Conservation (phyloP, 306 rosid species). For the Canavalia ensiformis region DNA sequence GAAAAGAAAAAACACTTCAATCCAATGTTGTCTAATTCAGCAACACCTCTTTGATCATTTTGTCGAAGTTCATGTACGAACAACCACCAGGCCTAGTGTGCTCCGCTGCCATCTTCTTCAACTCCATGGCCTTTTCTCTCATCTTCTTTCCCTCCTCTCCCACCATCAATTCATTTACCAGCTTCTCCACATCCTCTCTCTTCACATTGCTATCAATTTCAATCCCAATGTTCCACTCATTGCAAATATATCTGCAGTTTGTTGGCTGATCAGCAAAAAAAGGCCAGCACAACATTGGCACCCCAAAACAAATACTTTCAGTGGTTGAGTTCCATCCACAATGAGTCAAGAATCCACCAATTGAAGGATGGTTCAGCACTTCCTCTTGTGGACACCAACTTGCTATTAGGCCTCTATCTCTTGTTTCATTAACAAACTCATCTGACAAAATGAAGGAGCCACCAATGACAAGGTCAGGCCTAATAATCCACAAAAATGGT, state of each 20-base stretch:
- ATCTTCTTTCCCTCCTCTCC: slow-evolving; percentile 52
- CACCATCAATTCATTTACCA: slow-evolving; percentile 50
- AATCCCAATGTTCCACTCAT: slow-evolving; percentile 48
- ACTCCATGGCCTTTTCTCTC: slow-evolving; percentile 39
- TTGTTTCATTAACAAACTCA: slow-evolving; percentile 39
- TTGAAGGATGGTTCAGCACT: slow-evolving; percentile 46
- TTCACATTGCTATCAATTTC: slow-evolving; percentile 43
- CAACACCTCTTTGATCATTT: neutral
- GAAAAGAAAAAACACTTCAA: no score
- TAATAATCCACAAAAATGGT: slow-evolving; percentile 51
- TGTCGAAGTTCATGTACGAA: slow-evolving; percentile 46
- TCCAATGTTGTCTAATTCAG: no score
- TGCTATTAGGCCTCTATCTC: slow-evolving; percentile 43
- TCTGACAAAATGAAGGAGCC: slow-evolving; percentile 36
- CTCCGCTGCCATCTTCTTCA: slow-evolving; percentile 45
- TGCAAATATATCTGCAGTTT: slow-evolving; percentile 38
- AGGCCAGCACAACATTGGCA: slow-evolving; percentile 56
- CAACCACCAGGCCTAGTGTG: slow-evolving; percentile 40
- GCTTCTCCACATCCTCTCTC: slow-evolving; percentile 51
- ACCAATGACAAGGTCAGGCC: slow-evolving; percentile 51
- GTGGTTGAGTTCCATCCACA: slow-evolving; percentile 56
- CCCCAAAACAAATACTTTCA: slow-evolving; percentile 45
- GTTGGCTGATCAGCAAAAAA: slow-evolving; percentile 43
- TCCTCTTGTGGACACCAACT: slow-evolving; percentile 52
- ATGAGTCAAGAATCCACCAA: slow-evolving; percentile 50